Conservation (phyloP, 2,329 filamentous ascomycete species). For the Alternaria brassicicola region DNA sequence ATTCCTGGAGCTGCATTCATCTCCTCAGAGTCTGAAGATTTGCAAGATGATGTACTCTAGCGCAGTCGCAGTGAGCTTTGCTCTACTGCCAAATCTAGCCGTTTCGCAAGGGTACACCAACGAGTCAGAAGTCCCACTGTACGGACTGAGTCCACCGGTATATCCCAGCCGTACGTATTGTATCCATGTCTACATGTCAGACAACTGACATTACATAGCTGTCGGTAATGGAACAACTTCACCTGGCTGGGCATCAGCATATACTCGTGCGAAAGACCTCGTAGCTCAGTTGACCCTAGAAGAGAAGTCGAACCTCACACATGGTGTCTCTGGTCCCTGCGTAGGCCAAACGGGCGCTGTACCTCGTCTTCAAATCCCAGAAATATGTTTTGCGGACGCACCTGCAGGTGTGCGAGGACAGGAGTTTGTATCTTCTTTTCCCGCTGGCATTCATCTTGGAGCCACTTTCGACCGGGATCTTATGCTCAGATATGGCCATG, state of each 20-base stretch:
- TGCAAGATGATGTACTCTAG: conserved; percentile 13
- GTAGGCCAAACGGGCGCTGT: conserved; percentile 48
- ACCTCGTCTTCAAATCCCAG: conserved; percentile 45
- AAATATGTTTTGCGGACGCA: conserved; percentile 49
- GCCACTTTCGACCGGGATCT: conserved; percentile 74
- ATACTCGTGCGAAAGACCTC: conserved; percentile 47
- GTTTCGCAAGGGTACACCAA: conserved; percentile 32
- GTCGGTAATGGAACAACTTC: conserved; percentile 32
- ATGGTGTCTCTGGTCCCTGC: conserved; percentile 41
- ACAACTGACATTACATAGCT: conserved; percentile 20
- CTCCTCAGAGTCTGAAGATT: background rate
- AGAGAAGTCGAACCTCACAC: conserved; percentile 52
- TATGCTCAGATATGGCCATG: conserved; percentile 70
- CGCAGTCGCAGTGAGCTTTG: conserved; percentile 7
- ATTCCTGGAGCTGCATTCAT: background rate
- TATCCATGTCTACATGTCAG: background rate
- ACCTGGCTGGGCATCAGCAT: conserved; percentile 35
- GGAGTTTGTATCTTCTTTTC: conserved; percentile 42
- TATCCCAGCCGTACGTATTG: conserved; percentile 38
- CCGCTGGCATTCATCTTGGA: conserved; percentile 53
- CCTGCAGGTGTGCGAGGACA: conserved; percentile 42
- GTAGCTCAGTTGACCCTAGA: conserved; percentile 50
- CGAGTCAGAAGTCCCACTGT: conserved; percentile 36
- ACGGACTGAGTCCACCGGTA: conserved; percentile 38
- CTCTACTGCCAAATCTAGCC: conserved; percentile 14